phyloP scores from a whole-genome alignment of 2,329 filamentous ascomycete genomes.

The Fusarium zealandicum region DNA sequence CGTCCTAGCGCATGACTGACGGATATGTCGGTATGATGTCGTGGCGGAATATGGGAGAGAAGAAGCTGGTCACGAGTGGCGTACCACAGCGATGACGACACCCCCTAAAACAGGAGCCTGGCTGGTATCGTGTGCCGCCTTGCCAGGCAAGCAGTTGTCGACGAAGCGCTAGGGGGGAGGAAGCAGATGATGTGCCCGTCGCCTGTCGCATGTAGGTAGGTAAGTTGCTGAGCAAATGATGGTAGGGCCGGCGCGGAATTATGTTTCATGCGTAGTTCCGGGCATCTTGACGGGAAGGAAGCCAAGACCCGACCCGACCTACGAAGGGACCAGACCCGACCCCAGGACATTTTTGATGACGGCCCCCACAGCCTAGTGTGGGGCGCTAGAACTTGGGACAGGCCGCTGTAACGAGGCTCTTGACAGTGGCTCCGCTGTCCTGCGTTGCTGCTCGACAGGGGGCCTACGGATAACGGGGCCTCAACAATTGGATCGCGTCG shows the following conservation, averaged over 20 bases:
- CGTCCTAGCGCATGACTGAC: slow-evolving; percentile 37
- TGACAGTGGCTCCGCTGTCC: slow-evolving; percentile 28
- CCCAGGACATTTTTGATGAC: not conserved
- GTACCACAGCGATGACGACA: slow-evolving; percentile 22
- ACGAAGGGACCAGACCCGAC: no score
- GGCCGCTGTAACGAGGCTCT: slow-evolving; percentile 12
- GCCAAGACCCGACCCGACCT: slow-evolving; percentile 7
- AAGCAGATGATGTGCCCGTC: slow-evolving; percentile 33
- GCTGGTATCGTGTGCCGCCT: slow-evolving; percentile 5
- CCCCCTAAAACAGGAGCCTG: slow-evolving; percentile 7
- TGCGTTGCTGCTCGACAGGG: slow-evolving; percentile 31
- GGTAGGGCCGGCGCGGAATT: slow-evolving; percentile 36
- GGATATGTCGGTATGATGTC: not conserved
- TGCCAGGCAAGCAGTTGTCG: slow-evolving; percentile 11
- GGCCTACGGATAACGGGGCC: slow-evolving; percentile 8
- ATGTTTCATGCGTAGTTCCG: slow-evolving; percentile 38
- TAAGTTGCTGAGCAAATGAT: slow-evolving; percentile 13
- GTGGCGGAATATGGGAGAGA: slow-evolving; percentile 3
- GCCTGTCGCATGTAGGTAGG: slow-evolving; percentile 22
- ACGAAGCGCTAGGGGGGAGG: slow-evolving; percentile 11
- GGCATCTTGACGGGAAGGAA: no score
- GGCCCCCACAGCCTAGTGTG: slow-evolving; percentile 1
- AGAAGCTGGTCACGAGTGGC: slow-evolving; percentile 10
- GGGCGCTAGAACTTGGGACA: slow-evolving; percentile 6
- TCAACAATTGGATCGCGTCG: slow-evolving; percentile 29